Evolutionary conservation across 345 rosid genomes (phyloP), one percentile per base, ranked within the genome.

Genomic region (Populus pruinosa): DNA sequence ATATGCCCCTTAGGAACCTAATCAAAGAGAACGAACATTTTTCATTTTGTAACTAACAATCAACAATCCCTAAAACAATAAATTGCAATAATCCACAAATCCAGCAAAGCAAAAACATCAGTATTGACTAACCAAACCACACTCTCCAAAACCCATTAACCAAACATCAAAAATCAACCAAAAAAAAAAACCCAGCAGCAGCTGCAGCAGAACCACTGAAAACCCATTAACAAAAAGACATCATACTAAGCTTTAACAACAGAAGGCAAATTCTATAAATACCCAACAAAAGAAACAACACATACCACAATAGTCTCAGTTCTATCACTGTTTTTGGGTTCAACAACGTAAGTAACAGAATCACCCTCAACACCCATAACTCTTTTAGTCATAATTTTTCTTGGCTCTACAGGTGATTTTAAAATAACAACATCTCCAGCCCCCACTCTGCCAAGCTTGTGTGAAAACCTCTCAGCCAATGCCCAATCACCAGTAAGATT

Each of bases 1-100:
- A 92, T 75, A 78, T 88, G 92, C 67, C 97, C 97, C 83, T 74
- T 80, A 3, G 97, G 97, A 77, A 92, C 93, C 98, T 92, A 67
- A 72, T 81, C 50, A 72, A 36, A 70, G 35, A 69, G 20, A 5
- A 61, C 13, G 20, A 36, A 53, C 27, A 18, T 0, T 65, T 41
- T 27, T 65, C 35, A 65, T 17, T 25, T 17, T 1, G 4, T 29
- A 29, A 65, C 69, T 27, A 65, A 65, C 2, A 69, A 66, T 23
- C 39, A 38, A 62, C 53, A 63, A 72, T 55, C 21, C 21, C 38
- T 39, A 56, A 21, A 56, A 36, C 31, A 6, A 43, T 2, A 3
- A 63, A 17, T 17, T 29, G 36, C 29, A 16, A 27, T 1, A 63
- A 27, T 16, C 55, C 49, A 41, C 18, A 33, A 33, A 35, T n/a